These are phyloP conservation scores for Verticillium longisporum DNA, from an alignment of 2,329 filamentous ascomycete species.

Conservation along the genomic window DNA sequence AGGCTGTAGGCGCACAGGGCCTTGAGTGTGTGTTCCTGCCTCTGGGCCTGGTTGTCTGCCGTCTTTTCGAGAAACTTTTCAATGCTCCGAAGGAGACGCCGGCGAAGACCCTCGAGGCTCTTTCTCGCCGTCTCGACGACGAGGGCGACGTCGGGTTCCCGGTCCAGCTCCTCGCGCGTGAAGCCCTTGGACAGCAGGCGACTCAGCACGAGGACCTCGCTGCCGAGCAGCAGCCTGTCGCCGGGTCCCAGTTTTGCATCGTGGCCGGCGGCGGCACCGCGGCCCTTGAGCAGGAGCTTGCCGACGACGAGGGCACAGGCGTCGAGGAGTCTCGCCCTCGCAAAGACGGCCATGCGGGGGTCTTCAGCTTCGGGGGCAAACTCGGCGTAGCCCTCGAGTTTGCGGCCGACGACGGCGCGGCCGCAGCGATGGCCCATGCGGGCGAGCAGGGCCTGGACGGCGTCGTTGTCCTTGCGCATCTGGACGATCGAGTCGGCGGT, in stretches of 20 bases:
- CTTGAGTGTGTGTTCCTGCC: conserved; percentile 55
- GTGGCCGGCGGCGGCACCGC: conserved; percentile 3
- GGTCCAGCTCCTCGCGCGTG: conserved; percentile 32
- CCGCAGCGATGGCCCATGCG: conserved; percentile 74
- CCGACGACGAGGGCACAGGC: conserved; percentile 43
- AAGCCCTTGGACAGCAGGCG: conserved; percentile 70
- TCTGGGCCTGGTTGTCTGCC: conserved; percentile 37
- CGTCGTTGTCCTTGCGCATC: conserved; percentile 74
- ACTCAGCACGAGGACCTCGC: conserved; percentile 71
- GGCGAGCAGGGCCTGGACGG: conserved; percentile 64
- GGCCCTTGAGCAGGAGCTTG: conserved; percentile 36
- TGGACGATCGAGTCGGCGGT: conserved; percentile 91
- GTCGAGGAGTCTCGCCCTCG: conserved; percentile 42
- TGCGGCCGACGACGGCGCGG: conserved; percentile 59
- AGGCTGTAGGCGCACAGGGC: conserved; percentile 78
- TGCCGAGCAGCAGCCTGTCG: conserved; percentile 46
- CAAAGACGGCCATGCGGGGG: conserved; percentile 21
- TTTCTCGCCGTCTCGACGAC: conserved; percentile 56
- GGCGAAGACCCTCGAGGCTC: conserved; percentile 54
- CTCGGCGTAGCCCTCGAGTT: conserved; percentile 48
- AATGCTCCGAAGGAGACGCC: conserved; percentile 59
- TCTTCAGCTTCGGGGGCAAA: conserved; percentile 28
- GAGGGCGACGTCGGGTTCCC: conserved; percentile 22
- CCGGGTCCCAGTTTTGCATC: conserved; percentile 25
- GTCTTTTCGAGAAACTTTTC: conserved; percentile 62